Percentiles rank a stretch among this genome's conserved stretches.
Conservation (phyloP, 1,139 yeast genomes). For the Suhomyces bokatorum region DNA sequence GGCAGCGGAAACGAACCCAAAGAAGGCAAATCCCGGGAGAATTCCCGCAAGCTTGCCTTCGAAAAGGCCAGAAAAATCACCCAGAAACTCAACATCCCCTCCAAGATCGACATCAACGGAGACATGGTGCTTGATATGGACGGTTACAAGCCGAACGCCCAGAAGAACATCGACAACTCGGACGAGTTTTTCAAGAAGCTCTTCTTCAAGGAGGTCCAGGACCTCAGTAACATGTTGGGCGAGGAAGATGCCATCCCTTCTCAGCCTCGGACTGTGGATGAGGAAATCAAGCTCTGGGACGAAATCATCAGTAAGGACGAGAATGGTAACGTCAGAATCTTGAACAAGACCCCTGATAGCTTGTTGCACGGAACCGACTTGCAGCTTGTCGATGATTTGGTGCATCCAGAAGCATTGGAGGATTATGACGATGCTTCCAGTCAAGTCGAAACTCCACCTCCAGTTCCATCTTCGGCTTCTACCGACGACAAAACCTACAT, state of each 20-base stretch:
- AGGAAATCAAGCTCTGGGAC: constrained; percentile 36
- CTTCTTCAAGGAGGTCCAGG: constrained; percentile 55
- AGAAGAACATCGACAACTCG: constrained; percentile 64
- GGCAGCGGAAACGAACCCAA: not conserved
- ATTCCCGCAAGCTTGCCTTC: constrained; percentile 44
- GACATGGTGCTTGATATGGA: constrained; percentile 92
- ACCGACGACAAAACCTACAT: constrained; percentile 50
- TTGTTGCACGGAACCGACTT: constrained; percentile 5
- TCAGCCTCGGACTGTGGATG: constrained; percentile 19
- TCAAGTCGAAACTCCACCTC: not conserved
- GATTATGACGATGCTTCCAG: constrained; percentile 16
- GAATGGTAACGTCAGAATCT: constrained; percentile 71
- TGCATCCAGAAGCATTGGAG: constrained; percentile 15
- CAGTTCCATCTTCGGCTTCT: constrained; percentile 6
- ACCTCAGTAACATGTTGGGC: constrained; percentile 22
- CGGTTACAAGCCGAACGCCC: constrained; percentile 88
- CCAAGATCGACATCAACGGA: constrained; percentile 86
- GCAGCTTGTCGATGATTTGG: constrained; percentile 11
- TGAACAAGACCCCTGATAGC: constrained; percentile 15
- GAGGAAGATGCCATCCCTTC: constrained; percentile 16
- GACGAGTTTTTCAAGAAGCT: constrained; percentile 72
- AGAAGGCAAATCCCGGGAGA: constrained; percentile 16
- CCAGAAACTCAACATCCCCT: constrained; percentile 77
- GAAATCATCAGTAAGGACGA: constrained; percentile 52
- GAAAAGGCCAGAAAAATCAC: constrained; percentile 72